phyloP scores from a whole-genome alignment of 2,329 filamentous ascomycete genomes.

The Aspergillus fischeri region DNA sequence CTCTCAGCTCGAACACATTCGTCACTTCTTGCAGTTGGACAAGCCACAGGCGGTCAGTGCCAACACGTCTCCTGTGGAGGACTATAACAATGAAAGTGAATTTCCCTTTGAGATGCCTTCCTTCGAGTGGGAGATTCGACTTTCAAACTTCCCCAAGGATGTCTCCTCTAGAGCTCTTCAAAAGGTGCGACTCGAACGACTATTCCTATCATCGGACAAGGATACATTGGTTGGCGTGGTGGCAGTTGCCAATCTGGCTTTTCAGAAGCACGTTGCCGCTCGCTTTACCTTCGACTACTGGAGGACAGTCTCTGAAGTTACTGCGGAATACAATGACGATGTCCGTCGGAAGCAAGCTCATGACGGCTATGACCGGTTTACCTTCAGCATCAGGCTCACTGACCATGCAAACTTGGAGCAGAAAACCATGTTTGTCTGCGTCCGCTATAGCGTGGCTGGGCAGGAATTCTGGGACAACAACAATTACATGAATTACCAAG shows the following conservation, averaged over 20 bases:
- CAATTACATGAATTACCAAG: conserved; percentile 77
- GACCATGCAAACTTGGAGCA: conserved; percentile 87
- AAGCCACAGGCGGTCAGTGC: conserved; percentile 94
- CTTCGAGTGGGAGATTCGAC: conserved; percentile 82
- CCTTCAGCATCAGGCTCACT: conserved; percentile 87
- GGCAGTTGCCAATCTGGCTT: conserved; percentile 81
- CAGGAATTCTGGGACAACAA: conserved; percentile 98
- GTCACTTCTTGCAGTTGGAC: conserved; percentile 92
- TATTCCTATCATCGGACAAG: conserved; percentile 84
- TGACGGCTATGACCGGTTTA: conserved; percentile 79
- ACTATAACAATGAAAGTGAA: conserved; percentile 79
- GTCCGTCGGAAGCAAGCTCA: conserved; percentile 61
- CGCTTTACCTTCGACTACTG: conserved; percentile 96
- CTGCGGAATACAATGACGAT: conserved; percentile 81
- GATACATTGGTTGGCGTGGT: conserved; percentile 80
- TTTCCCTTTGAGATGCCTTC: conserved; percentile 70
- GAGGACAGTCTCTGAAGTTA: conserved; percentile 95
- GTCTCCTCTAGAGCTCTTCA: conserved; percentile 54
- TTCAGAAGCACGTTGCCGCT: conserved; percentile 83
- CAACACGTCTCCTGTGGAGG: conserved; percentile 84
- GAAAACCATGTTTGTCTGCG: conserved; percentile 89
- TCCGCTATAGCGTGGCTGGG: conserved; percentile 80
- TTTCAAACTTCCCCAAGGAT: conserved; percentile 76
- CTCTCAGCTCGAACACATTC: conserved; percentile 89
- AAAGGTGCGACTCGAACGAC: conserved; percentile 75